A percentile compares a stretch with the other conserved stretches of the same genome.
Conservation (phyloP, 345 rosid species). For the Aquilaria sinensis region DNA sequence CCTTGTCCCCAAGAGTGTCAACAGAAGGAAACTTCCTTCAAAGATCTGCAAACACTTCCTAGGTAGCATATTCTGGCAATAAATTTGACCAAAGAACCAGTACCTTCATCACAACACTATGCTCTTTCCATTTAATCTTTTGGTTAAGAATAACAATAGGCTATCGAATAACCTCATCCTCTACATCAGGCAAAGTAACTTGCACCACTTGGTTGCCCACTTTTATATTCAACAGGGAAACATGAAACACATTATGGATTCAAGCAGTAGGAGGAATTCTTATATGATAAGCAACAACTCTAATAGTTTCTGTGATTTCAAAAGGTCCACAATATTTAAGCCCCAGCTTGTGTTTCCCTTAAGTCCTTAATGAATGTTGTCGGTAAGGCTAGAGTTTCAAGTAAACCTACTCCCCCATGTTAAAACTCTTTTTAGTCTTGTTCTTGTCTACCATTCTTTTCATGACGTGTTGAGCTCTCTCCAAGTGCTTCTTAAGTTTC, state of each 20-base stretch:
- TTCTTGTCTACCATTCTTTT: background rate
- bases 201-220: background rate
- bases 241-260: background rate
- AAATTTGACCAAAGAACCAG: no score
- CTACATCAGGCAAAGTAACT: no score
- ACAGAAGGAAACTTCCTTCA: no score
- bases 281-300: background rate
- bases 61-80: no score
- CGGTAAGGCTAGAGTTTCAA: background rate
- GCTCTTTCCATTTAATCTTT: no score
- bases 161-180: no score
- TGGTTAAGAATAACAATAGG: no score
- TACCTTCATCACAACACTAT: no score
- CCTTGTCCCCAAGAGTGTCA: no score
- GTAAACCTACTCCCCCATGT: background rate
- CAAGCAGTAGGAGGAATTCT: background rate
- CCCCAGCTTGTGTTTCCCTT: background rate
- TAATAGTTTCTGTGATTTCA: background rate
- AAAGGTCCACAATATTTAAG: background rate
- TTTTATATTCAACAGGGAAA: background rate
- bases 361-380: background rate
- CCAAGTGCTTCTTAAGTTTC: background rate
- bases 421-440: background rate
- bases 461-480: background rate
- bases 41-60: no score